Base-by-base conservation (phyloP, 345 rosid species). In the Orychophragmus violaceus region DNA sequence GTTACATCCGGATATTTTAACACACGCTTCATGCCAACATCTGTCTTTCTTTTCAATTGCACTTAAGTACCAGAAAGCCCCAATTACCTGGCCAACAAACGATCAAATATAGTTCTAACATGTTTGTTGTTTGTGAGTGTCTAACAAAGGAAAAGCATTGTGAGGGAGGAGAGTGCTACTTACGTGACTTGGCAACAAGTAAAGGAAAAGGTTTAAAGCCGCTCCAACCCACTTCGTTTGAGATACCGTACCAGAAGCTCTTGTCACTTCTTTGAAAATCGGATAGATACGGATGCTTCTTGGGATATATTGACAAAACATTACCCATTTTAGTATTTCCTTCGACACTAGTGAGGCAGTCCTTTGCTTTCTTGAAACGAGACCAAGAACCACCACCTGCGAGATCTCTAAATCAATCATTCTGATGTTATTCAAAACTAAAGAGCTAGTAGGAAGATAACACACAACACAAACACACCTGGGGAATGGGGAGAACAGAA, bases 401-500 rank as follows among this genome's bases (percentile, higher is more conserved):
- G 22, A 64, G 86, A 82, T 33, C 77, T 67, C 27, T 5, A 29
- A 35, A 42, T 49, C 39, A 22, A 13, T 8, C 42, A 36, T n/a
- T 41, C 10, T 16, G 9, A 6, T 41, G 8, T 41, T 6, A 10
- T 6, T 7, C 21, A 41, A 41, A 17, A 41, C 42, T 36, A 36
- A n/a, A 36, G 39, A 11, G 24, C 28, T 6, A 46, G n/a, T 14
- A 30, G 3, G 14, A 18, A 19, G 24, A 33, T 10, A 0, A 29
- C 12, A 36, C 37, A 29, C 22, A 5, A 29, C 39, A n/a, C n/a
- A 36, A 70, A 41, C 33, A 3, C 1, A 71, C 76, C 72, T 76
- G 79, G 18, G 76, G 79, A 33, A 76, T 56, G 10, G 79, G 76
- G 42, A 76, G 76, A 70, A 76, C 32, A 11, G 72, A 60, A 0